These are phyloP conservation scores for Solanum appendiculatum DNA, from an alignment of 257 asterid species.

Conservation along the genomic window DNA sequence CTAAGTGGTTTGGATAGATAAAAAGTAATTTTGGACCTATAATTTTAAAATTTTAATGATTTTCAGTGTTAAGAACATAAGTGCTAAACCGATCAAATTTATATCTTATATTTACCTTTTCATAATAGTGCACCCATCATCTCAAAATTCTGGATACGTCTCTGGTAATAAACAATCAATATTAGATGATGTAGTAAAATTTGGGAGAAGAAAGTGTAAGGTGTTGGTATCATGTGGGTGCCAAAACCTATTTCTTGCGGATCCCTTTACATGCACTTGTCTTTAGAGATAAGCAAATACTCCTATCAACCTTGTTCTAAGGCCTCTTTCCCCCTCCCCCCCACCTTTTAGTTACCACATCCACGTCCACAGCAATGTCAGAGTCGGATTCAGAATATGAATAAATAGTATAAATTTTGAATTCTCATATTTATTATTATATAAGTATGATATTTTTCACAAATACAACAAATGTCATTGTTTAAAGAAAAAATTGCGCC, in stretches of 20 bases:
- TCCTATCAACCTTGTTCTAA: not conserved
- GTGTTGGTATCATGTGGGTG: not conserved
- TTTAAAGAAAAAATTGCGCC: not conserved
- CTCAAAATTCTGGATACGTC: too few relatives aligned
- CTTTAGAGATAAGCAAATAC: not conserved
- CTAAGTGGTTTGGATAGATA: too few relatives aligned
- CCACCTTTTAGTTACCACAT: conserved; percentile 20
- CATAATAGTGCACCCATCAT: too few relatives aligned
- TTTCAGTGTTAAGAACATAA: too few relatives aligned
- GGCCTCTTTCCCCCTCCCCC: not conserved
- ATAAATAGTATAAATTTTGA: not conserved
- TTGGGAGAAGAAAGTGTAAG: not conserved
- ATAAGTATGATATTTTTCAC: not conserved
- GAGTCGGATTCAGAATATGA: not conserved
- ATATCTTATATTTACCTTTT: too few relatives aligned
- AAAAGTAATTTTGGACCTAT: too few relatives aligned
- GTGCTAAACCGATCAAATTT: too few relatives aligned
- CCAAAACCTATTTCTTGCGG: not conserved
- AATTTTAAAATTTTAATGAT: too few relatives aligned
- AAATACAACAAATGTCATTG: not conserved
- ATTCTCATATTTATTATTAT: too few relatives aligned
- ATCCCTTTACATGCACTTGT: not conserved
- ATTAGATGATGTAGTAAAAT: not conserved
- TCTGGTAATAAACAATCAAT: not conserved
- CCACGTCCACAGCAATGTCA: conserved; percentile 12